Evolutionary conservation across 495 filamentous ascomycete species (phyloP).

Genomic region (Xylaria scruposa): DNA sequence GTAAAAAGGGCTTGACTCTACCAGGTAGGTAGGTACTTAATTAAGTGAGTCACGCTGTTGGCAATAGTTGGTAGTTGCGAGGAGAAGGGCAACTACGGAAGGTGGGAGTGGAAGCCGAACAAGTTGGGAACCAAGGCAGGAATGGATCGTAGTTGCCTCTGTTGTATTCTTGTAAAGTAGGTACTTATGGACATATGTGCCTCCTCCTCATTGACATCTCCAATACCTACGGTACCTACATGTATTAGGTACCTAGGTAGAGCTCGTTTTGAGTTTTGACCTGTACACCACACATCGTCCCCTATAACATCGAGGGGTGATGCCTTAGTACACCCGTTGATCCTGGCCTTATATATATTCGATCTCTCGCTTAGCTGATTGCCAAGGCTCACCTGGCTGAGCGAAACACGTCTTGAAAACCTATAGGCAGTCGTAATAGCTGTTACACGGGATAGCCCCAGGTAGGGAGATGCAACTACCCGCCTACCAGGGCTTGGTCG

Average conservation of each 20-base stretch:
- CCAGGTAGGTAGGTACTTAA: too few species aligned
- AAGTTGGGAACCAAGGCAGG: not conserved
- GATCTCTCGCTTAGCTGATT: not conserved
- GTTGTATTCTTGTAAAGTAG: not conserved
- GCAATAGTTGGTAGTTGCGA: not conserved
- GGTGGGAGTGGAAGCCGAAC: not conserved
- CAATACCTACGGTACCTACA: not conserved
- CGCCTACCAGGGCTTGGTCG: too few species aligned
- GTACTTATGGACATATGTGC: not conserved
- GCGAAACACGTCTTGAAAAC: not conserved
- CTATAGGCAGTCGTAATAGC: not conserved
- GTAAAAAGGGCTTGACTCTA: not conserved
- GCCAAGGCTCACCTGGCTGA: not conserved
- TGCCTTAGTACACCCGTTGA: not conserved
- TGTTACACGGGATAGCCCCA: too few species aligned
- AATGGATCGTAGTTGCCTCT: not conserved
- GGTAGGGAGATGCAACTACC: too few species aligned
- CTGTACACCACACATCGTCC: not conserved
- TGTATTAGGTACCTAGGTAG: not conserved
- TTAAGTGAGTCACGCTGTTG: not conserved
- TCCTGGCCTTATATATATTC: not conserved
- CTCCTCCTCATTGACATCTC: not conserved
- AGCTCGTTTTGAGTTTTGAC: not conserved
- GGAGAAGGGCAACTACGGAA: not conserved
- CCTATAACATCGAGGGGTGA: not conserved